phyloP scores from a whole-genome alignment of 805 yeast species.

The Hanseniaspora lindneri region DNA sequence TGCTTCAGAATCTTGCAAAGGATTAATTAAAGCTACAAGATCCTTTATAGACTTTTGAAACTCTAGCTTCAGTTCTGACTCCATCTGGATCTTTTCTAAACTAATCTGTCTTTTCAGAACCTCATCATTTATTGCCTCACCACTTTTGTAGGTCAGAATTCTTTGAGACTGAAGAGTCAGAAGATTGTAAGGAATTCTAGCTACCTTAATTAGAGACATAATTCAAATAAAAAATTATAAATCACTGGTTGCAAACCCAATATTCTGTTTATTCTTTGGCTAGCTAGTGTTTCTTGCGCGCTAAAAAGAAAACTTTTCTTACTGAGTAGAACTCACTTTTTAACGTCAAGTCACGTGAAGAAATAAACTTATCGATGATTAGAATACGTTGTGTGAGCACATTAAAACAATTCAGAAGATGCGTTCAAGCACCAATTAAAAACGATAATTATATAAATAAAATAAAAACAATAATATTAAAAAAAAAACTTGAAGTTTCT shows the following conservation, averaged over 20 bases:
- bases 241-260: not conserved
- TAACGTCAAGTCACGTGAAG: too few species aligned
- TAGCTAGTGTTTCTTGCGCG: too few species aligned
- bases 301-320: too few species aligned
- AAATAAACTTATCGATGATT: too few species aligned
- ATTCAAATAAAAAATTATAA: not conserved
- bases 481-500: too few species aligned
- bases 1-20: slow-evolving; percentile 11
- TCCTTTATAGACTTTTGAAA: slow-evolving; percentile 13
- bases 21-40: slow-evolving; percentile 8
- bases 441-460: too few species aligned
- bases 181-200: slow-evolving; percentile 7
- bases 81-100: slow-evolving; percentile 13
- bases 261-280: too few species aligned
- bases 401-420: too few species aligned
- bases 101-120: slow-evolving; percentile 4
- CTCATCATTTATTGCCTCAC: not conserved
- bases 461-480: too few species aligned
- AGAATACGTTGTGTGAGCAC: too few species aligned
- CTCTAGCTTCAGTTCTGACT: slow-evolving; percentile 13
- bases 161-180: slow-evolving; percentile 12
- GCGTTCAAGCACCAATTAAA: too few species aligned
- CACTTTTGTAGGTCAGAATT: not conserved
- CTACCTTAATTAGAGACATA: slow-evolving; percentile 7
- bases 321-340: too few species aligned